These are phyloP conservation scores for Globisporangium paddicum DNA, from an alignment of 352 stramenopile genomes.

Conservation along the genomic window DNA sequence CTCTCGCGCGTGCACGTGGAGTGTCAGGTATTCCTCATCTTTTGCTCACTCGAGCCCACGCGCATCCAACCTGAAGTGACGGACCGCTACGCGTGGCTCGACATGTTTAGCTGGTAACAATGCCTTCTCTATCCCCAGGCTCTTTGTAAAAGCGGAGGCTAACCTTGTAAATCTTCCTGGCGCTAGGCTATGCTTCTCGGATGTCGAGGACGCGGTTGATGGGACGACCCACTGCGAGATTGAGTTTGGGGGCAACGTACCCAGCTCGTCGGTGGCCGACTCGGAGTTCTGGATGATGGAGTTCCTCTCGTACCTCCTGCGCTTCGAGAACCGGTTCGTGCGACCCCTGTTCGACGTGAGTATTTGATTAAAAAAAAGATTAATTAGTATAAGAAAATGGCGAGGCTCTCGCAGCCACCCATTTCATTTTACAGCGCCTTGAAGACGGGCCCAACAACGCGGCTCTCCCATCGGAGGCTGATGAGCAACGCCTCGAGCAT, in stretches of 20 bases:
- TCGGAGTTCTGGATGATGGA: conserved; percentile 53
- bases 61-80: conserved; percentile 18
- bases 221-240: conserved; percentile 21
- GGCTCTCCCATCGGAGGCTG: conserved; percentile 12
- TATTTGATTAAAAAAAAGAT: background rate
- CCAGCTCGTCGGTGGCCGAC: conserved; percentile 27
- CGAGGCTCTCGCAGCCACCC: background rate
- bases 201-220: conserved; percentile 3
- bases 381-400: background rate
- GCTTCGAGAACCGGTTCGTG: conserved; percentile 32
- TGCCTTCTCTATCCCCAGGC: background rate
- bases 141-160: background rate
- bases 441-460: conserved; percentile 12
- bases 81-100: conserved; percentile 14
- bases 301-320: conserved; percentile 50
- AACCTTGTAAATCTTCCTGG: background rate
- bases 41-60: conserved; percentile 25
- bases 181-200: conserved; percentile 19
- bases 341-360: conserved; percentile 23
- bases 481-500: conserved; percentile 19
- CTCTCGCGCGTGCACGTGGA: conserved; percentile 20
- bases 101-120: conserved; percentile 33
- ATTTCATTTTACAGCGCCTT: background rate
- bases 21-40: conserved; percentile 23
- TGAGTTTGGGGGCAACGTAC: conserved; percentile 46